Conservation (phyloP, 352 stramenopile genomes). For the Elongisporangium prolatum region DNA sequence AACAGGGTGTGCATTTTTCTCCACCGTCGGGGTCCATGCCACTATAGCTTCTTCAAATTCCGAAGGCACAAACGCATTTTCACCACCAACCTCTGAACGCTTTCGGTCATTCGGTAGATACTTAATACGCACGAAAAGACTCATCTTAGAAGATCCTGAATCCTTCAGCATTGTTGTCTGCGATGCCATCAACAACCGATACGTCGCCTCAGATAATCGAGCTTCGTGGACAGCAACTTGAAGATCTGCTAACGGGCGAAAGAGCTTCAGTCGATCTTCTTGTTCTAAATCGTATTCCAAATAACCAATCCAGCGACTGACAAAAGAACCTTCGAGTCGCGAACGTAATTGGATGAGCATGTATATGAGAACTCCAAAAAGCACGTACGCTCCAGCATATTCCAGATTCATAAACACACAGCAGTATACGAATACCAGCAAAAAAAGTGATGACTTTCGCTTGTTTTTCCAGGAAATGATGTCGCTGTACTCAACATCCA, state of each 20-base stretch:
- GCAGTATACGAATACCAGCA: constrained; percentile 52
- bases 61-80: constrained; percentile 64
- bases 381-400: constrained; percentile 64
- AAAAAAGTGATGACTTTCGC: constrained; percentile 64
- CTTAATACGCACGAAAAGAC: constrained; percentile 70
- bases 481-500: constrained; percentile 70
- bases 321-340: constrained; percentile 58
- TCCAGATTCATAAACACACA: constrained; percentile 75
- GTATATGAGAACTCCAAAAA: constrained; percentile 55
- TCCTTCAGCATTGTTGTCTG: constrained; percentile 54
- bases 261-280: constrained; percentile 65
- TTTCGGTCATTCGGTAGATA: constrained; percentile 78
- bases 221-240: constrained; percentile 74
- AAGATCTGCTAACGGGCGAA: constrained; percentile 68
- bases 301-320: constrained; percentile 73
- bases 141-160: constrained; percentile 48
- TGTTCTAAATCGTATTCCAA: constrained; percentile 70
- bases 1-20: constrained; percentile 40
- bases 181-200: constrained; percentile 52
- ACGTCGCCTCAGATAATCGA: constrained; percentile 38
- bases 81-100: constrained; percentile 25
- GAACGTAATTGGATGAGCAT: constrained; percentile 76
- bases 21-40: constrained; percentile 69
- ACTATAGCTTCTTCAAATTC: constrained; percentile 59
- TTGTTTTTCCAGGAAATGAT: constrained; percentile 87